These are phyloP conservation scores for Mortierella sp. DNA, from an alignment of 371 early-diverging fungal genomes.

Conservation along the genomic window DNA sequence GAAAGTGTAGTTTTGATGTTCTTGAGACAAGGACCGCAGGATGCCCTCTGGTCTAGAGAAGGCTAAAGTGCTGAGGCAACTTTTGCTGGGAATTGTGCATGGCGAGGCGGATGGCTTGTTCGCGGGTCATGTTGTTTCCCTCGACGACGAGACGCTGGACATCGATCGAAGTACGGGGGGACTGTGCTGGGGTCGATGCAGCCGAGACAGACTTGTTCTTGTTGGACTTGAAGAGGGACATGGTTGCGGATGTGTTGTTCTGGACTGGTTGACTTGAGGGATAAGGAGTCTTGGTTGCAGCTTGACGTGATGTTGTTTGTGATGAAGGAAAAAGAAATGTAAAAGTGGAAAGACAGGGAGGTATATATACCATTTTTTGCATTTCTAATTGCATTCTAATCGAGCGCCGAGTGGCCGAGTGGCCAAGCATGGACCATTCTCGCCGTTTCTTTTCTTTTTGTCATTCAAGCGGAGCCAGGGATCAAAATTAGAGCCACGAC, in stretches of 20 bases:
- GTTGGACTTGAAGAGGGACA: constrained; percentile 32
- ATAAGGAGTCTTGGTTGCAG: neutral
- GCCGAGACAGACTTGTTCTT: constrained; percentile 27
- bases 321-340: neutral
- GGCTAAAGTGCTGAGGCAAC: too few relatives aligned
- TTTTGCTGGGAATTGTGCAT: too few relatives aligned
- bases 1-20: too few relatives aligned
- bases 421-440: neutral
- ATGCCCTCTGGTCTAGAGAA: too few relatives aligned
- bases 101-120: constrained; percentile 12
- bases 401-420: neutral
- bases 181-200: constrained; percentile 12
- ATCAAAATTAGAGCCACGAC: too few relatives aligned
- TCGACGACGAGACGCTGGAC: neutral
- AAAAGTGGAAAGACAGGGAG: neutral
- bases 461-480: too few relatives aligned
- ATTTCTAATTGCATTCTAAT: neutral
- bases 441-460: neutral
- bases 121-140: constrained; percentile 17
- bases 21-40: too few relatives aligned
- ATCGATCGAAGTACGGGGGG: constrained; percentile 13
- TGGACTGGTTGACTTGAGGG: neutral
- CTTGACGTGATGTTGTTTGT: neutral
- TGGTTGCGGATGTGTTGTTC: constrained; percentile 7
- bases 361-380: neutral